Conservation (phyloP, 306 rosid genomes). For the Prunus campanulata region DNA sequence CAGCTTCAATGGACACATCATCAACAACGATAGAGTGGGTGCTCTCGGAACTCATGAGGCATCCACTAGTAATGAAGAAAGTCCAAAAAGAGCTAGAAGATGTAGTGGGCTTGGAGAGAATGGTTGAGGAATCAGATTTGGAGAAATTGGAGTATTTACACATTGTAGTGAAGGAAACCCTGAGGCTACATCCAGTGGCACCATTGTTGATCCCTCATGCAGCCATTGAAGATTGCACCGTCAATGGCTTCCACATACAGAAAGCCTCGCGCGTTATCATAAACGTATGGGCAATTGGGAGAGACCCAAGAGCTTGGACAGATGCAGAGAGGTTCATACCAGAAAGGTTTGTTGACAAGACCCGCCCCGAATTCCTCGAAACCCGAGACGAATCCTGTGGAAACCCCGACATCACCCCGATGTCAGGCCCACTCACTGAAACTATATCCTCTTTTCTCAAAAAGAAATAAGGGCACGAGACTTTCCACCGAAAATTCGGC, state of each 20-base stretch:
- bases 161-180: neutral
- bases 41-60: neutral
- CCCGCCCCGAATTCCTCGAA: too few relatives aligned
- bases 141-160: too few relatives aligned
- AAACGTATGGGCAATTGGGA: slow-evolving; percentile 17
- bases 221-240: neutral
- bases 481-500: too few relatives aligned
- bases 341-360: neutral
- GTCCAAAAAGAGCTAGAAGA: too few relatives aligned
- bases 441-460: too few relatives aligned
- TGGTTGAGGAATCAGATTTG: too few relatives aligned
- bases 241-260: neutral
- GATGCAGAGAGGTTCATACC: slow-evolving; percentile 1
- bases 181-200: neutral
- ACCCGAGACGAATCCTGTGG: too few relatives aligned
- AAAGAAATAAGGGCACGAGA: too few relatives aligned
- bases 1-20: neutral
- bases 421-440: too few relatives aligned
- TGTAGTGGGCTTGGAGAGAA: too few relatives aligned
- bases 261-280: neutral
- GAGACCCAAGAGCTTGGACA: slow-evolving; percentile 8
- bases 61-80: neutral
- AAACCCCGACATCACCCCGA: too few relatives aligned
- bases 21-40: neutral
- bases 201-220: slow-evolving; percentile 2